Conservation (phyloP, 331 rosid species). For the Malus hybrid region DNA sequence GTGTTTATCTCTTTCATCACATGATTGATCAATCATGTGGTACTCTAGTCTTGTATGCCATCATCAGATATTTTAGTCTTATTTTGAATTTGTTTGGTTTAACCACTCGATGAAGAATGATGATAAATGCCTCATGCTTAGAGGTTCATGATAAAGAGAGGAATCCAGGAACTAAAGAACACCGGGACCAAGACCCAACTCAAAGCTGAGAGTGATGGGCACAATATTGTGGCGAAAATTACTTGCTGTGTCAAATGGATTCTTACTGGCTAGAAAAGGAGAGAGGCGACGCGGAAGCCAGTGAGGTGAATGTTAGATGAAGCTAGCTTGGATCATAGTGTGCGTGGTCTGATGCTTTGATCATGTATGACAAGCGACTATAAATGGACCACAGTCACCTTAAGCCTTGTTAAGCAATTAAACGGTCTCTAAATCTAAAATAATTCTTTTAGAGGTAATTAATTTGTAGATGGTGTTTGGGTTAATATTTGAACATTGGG, state of each 20-base stretch:
- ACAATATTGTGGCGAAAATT: conserved; percentile 23
- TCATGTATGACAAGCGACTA: neutral
- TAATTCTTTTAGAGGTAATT: no score
- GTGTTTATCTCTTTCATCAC: no score
- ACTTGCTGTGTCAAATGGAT: conserved; percentile 13
- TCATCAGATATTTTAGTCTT: neutral
- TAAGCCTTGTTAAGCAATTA: neutral
- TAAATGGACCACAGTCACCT: neutral
- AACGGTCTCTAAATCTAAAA: neutral
- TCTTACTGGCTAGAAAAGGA: conserved; percentile 12
- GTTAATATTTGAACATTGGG: no score
- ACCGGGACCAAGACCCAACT: conserved; percentile 48
- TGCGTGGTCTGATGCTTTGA: neutral
- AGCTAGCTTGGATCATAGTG: neutral
- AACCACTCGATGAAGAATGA: neutral
- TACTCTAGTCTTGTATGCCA: neutral
- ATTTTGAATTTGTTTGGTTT: neutral
- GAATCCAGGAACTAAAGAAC: conserved; percentile 12
- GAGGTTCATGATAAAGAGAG: conserved; percentile 8
- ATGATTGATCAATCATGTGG: no score
- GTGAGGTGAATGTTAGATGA: conserved; percentile 7
- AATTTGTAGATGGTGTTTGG: no score
- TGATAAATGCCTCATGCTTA: neutral
- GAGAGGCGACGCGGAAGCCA: conserved; percentile 29
- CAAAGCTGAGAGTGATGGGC: conserved; percentile 36